Evolutionary conservation across 371 early-diverging fungal species (phyloP).

Genomic region (Mortierella polycephala): DNA sequence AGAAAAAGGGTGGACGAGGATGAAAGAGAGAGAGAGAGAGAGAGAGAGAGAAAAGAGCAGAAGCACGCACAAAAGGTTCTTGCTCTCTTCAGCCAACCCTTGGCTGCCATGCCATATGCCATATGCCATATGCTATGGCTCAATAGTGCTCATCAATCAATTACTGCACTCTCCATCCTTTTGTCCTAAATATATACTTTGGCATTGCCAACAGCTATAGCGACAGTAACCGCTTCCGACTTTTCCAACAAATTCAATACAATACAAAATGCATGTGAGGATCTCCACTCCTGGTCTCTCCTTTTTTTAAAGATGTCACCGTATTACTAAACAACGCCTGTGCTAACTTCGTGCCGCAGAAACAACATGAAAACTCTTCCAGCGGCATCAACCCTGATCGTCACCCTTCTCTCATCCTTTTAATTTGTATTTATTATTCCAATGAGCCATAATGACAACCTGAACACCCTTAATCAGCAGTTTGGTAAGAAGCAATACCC

Average conservation of each 20-base stretch:
- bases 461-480: constrained; percentile 73
- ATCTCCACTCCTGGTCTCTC: no score
- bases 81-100: no score
- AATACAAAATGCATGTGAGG: no score
- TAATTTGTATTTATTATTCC: constrained; percentile 38
- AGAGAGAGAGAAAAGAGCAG: background rate
- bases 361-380: no score
- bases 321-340: no score
- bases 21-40: background rate
- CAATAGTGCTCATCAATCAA: background rate
- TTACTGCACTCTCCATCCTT: background rate
- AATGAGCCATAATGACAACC: constrained; percentile 68
- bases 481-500: constrained; percentile 60
- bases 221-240: background rate
- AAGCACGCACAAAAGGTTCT: no score
- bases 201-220: background rate
- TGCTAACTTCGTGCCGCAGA: no score
- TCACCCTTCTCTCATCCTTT: constrained; percentile 27
- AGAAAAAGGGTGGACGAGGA: background rate
- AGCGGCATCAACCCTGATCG: background rate
- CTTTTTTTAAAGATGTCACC: no score
- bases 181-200: background rate
- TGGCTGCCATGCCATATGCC: background rate
- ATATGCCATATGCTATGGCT: background rate
- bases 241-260: no score